Evolutionary conservation across 345 rosid genomes (phyloP), one percentile per base, ranked within the genome.

Genomic region (Anastatica hierochuntica): DNA sequence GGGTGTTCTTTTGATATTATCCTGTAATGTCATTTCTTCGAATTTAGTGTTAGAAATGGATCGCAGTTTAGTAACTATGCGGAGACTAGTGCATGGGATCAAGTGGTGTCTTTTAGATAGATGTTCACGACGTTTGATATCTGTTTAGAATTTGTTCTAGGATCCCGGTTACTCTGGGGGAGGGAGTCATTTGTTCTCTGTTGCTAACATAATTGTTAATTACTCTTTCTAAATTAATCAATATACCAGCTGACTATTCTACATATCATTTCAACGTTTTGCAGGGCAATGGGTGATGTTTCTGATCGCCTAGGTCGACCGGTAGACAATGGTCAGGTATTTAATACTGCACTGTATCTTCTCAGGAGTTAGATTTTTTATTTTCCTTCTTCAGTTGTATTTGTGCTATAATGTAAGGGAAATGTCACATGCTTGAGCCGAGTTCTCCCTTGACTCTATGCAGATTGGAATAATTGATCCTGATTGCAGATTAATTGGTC

Each of bases 271-370:
- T 17, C n/a, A 16, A 33, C 40, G 30, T 56, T 27, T 64, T 42
- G 52, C 68, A 89, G 95, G 66, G 97, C 99, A 43, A 94, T 94
- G 95, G 95, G 99, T 43, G 97, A 88, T 82, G 92, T 94, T 43
- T 88, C 95, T 33, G 97, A 94, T 64, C 94, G 95, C 36, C 88
- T 88, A 49, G 95, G 95, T 49, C 92, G 94, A 50, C 95, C 97
- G 14, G 83, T 95, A 42, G 97, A 94, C 61, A 88, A 88, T 70
- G 95, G 95, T 24, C 95, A 94, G 94, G 98, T 92, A 84, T 35
- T 19, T 20, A 42, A 34, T 27, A 14, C 56, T n/a, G n/a, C n/a
- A n/a, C n/a, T n/a, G n/a, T 15, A 4, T 4, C 14, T 31, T 41
- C 56, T 33, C 63, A n/a, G n/a, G n/a, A n/a, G n/a, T n/a, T n/a